A percentile compares a stretch with the other conserved stretches of the same genome.
phyloP scores from a whole-genome alignment of 139 green algal genomes.

The Dunaliella sp. region DNA sequence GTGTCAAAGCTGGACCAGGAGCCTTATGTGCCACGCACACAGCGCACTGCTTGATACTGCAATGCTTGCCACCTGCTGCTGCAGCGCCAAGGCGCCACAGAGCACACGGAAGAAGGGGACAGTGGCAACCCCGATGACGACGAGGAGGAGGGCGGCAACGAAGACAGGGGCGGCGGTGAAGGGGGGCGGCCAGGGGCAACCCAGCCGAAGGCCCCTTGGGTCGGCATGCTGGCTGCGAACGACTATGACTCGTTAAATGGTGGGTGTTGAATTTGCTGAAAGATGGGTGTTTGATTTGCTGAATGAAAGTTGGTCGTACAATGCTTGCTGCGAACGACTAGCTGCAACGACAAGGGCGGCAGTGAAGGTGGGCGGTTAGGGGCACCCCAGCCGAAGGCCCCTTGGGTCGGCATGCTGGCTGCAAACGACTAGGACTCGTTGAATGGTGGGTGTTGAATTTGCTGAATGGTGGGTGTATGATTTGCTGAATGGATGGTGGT shows the following conservation, averaged over 20 bases:
- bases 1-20: not conserved
- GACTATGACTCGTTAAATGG: slow-evolving; percentile 62
- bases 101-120: not conserved
- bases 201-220: slow-evolving; percentile 43
- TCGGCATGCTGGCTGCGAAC: slow-evolving; percentile 32
- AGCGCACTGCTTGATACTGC: too few species aligned
- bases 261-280: too few species aligned
- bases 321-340: too few species aligned
- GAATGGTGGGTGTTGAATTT: not conserved
- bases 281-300: too few species aligned
- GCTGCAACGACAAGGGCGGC: slow-evolving; percentile 27
- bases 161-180: slow-evolving; percentile 33
- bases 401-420: slow-evolving; percentile 54
- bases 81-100: not conserved
- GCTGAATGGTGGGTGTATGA: too few species aligned
- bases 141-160: slow-evolving; percentile 30
- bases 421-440: slow-evolving; percentile 62
- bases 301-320: too few species aligned
- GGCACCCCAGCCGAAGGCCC: slow-evolving; percentile 4
- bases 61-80: too few species aligned
- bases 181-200: slow-evolving; percentile 13
- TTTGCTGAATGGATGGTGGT: too few species aligned
- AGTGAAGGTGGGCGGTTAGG: slow-evolving; percentile 27
- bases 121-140: not conserved
- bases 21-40: not conserved